Conservation (phyloP, 2,329 filamentous ascomycete genomes). For the Dothiorella sarmentorum region DNA sequence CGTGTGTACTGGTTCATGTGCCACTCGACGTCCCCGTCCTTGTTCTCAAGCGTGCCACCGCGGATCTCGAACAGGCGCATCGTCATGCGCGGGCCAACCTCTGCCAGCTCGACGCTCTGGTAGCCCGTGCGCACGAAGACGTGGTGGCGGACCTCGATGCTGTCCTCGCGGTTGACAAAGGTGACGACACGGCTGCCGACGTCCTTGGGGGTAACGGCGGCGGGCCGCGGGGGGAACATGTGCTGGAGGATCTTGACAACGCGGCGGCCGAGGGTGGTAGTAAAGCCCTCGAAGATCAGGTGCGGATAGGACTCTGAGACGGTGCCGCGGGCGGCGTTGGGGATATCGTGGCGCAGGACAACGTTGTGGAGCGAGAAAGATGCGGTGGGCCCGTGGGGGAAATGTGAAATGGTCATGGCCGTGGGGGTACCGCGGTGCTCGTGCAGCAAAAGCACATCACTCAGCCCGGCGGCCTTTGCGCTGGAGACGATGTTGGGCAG, state of each 20-base stretch:
- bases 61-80: constrained; percentile 94
- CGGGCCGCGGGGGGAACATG: constrained; percentile 84
- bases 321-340: constrained; percentile 79
- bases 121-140: constrained; percentile 94
- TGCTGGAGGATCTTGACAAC: constrained; percentile 91
- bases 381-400: constrained; percentile 83
- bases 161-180: constrained; percentile 86
- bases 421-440: constrained; percentile 92
- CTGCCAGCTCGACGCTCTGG: constrained; percentile 81
- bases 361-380: constrained; percentile 92
- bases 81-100: constrained; percentile 94
- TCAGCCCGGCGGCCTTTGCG: constrained; percentile 74
- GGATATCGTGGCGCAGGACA: constrained; percentile 87
- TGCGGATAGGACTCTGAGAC: constrained; percentile 92
- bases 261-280: constrained; percentile 71
- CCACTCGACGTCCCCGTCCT: constrained; percentile 96
- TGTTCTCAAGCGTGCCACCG: constrained; percentile 86
- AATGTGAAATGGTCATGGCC: constrained; percentile 79
- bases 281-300: constrained; percentile 93
- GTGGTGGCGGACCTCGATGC: constrained; percentile 86
- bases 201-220: constrained; percentile 58
- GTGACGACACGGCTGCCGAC: constrained; percentile 86
- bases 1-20: constrained; percentile 92
- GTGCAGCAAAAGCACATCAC: constrained; percentile 76
- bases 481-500: constrained; percentile 80